Base-by-base conservation (phyloP, 768 basidiomycete genomes). In the Russula ochroleuca region DNA sequence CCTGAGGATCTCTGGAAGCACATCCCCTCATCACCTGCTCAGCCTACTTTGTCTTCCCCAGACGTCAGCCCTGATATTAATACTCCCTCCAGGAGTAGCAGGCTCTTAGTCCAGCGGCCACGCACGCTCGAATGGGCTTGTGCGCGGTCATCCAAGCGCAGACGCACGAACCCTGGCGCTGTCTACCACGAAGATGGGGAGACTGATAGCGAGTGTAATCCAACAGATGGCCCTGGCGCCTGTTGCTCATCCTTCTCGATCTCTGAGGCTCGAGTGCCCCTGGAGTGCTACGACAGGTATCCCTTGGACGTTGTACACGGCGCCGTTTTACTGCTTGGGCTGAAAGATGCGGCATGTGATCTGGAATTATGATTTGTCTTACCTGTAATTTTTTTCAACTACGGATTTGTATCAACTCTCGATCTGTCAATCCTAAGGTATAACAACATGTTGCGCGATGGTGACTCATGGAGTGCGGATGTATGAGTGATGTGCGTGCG, bases 81-180 rank as follows among this genome's bases (percentile, higher is more conserved):
- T 50, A 28, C 35, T 31, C 61, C 59, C 17, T 33, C 33, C n/a
- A 45, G 49, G 43, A 65, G 10, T 50, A 62, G 63, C 47, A 74
- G 33, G n/a, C 8, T 25, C 31, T 43, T 49, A 47, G 53, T 56
- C 13, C 47, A 72, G 66, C 68, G 68, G 25, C 63, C 70, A 55
- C 73, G 72, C 54, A 76, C 75, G 2, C 74, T 80, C 14, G 79
- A 80, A 65, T 80, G 78, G 79, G 79, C 79, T 15, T 80, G 79
- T 64, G 75, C 78, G 28, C 75, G 72, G 50, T 73, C 74, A 23
- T 66, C 75, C 19, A 78, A 77, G 62, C 78, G 77, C 21, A 71
- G 72, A 41, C 76, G 74, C 38, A 54, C 67, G 40, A 61, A 66
- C 13, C 53, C 52, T 19, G 66, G 64, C 5, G 23, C 49, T 5